A percentile compares a stretch with the other conserved stretches of the same genome.
phyloP scores from a whole-genome alignment of 768 basidiomycete species.

The Trametes punicea region DNA sequence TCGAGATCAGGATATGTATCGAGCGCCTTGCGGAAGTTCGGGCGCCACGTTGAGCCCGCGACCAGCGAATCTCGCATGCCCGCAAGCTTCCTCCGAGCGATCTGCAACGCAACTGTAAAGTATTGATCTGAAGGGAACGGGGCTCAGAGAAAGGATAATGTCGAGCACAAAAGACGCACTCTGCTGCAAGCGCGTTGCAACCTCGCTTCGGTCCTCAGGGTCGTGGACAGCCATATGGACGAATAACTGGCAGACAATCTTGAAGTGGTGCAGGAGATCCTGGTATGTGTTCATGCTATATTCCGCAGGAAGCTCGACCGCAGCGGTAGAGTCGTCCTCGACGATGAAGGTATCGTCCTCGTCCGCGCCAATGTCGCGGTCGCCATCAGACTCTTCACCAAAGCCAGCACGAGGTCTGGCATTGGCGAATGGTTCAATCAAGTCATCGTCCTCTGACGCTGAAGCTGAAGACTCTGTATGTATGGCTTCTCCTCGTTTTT shows the following conservation, averaged over 20 bases:
- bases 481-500: slow-evolving; percentile 39
- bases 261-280: slow-evolving; percentile 77
- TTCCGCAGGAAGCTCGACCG: slow-evolving; percentile 58
- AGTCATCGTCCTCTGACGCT: slow-evolving; percentile 25
- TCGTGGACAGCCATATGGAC: slow-evolving; percentile 73
- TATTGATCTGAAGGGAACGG: slow-evolving; percentile 50
- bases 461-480: slow-evolving; percentile 32
- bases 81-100: slow-evolving; percentile 64
- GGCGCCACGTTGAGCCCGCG: slow-evolving; percentile 80
- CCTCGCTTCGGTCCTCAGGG: slow-evolving; percentile 45
- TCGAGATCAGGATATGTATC: slow-evolving; percentile 66
- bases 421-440: slow-evolving; percentile 21
- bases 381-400: slow-evolving; percentile 28
- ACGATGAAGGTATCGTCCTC: slow-evolving; percentile 56
- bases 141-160: background rate
- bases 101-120: slow-evolving; percentile 65
- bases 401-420: slow-evolving; percentile 23
- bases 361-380: slow-evolving; percentile 28
- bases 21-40: slow-evolving; percentile 61
- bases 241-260: slow-evolving; percentile 84
- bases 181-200: slow-evolving; percentile 49
- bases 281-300: slow-evolving; percentile 82
- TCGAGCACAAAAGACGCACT: slow-evolving; percentile 34
- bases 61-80: slow-evolving; percentile 75
- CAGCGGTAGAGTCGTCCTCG: slow-evolving; percentile 45